Base-by-base conservation (phyloP, 164 flowering plant species). In the Hamamelis virginiana region DNA sequence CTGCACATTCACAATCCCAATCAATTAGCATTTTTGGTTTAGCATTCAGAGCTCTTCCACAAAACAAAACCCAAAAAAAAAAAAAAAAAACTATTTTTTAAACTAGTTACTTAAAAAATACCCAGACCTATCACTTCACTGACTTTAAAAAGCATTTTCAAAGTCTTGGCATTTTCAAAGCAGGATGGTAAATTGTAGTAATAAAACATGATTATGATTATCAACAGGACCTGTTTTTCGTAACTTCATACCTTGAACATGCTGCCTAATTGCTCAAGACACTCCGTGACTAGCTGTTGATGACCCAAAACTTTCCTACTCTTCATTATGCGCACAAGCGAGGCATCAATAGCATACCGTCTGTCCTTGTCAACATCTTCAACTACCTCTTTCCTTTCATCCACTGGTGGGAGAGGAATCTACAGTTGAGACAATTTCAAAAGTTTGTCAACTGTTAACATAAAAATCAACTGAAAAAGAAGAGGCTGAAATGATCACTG, bases 281-380 rank as follows among this genome's bases (percentile, higher is more conserved):
- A 78, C 61, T 82, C 86, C 65, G 62, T 58, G 10, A 80, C 79
- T 19, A 82, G 69, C 65, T 82, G 76, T 41, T 82, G 83, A 50
- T 82, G 72, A 1, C 75, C 80, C 57, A 82, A 70, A 10, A 78
- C 82, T 64, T 80, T 82, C 47, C 86, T 47, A 38, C 78, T 72
- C 71, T 82, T 80, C 85, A 82, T 79, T 55, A 79, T 82, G 23
- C 85, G 82, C 70, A 82, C 85, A 58, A 82, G 33, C 58, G 81
- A 67, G 19, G 81, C 85, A 75, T 80, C 85, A 64, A 82, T 71
- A 18, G 82, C 77, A 67, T 75, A 82, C 38, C 81, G 50, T 28
- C 83, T 65, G 22, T 77, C 80, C 51, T 67, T 82, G 53, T 75
- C 80, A 56, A 82, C 82, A 68, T 78, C 80, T 70, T 80, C 82